Conservation (phyloP, 495 filamentous ascomycete species). For the Acidomyces sp. region DNA sequence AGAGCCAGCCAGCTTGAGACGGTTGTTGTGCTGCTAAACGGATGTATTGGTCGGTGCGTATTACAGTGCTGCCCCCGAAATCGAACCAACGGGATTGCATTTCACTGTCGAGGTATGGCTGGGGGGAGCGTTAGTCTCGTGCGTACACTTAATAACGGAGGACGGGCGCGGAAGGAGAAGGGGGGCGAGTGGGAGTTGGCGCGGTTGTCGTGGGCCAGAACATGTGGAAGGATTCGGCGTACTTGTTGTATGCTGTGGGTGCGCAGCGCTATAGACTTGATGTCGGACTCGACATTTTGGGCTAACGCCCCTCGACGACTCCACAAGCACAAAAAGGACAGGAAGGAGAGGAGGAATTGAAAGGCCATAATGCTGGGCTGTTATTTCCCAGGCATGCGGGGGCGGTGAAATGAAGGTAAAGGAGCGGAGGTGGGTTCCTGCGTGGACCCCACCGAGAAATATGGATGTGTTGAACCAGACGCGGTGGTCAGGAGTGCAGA, state of each 20-base stretch:
- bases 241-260: conserved; percentile 15
- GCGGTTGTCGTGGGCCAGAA: no score
- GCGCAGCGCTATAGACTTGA: conserved; percentile 17
- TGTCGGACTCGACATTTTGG: conserved; percentile 15
- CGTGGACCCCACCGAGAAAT: no score
- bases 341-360: neutral
- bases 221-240: neutral
- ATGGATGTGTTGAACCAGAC: no score
- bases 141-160: no score
- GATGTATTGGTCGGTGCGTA: conserved; percentile 91
- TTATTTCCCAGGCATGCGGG: no score
- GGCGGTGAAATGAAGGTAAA: no score
- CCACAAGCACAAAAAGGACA: conserved; percentile 15
- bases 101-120: conserved; percentile 96
- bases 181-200: no score
- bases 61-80: conserved; percentile 90
- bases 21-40: conserved; percentile 82
- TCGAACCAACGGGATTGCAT: conserved; percentile 99
- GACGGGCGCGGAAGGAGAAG: no score
- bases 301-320: conserved; percentile 12
- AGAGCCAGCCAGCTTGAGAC: conserved; percentile 83
- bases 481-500: no score
- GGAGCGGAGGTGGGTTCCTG: no score
- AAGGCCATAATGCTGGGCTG: conserved; percentile 4
- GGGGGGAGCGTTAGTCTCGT: conserved; percentile 11